These are phyloP conservation scores for Oxytropis ochrocephala DNA, from an alignment of 306 rosid species.

Conservation along the genomic window DNA sequence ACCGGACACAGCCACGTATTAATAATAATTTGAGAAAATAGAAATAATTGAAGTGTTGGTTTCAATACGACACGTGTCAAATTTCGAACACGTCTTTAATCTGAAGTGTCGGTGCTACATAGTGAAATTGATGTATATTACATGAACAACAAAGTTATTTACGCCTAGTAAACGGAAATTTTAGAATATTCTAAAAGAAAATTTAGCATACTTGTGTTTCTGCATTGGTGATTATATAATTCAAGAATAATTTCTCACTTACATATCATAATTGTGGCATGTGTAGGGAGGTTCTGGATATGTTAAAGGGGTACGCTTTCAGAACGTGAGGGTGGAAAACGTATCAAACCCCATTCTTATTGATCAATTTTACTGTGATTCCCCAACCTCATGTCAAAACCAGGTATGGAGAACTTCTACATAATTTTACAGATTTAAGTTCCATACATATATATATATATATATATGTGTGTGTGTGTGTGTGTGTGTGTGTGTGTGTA, in stretches of 20 bases:
- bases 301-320: constrained; percentile 73
- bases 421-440: not conserved
- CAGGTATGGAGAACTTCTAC: constrained; percentile 45
- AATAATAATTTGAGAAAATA: too few species aligned
- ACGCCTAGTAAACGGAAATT: not conserved
- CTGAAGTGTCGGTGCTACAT: too few species aligned
- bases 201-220: not conserved
- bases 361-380: constrained; percentile 97
- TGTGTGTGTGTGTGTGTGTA: too few species aligned
- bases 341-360: constrained; percentile 83
- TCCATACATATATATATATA: too few species aligned
- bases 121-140: too few species aligned
- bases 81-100: too few species aligned
- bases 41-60: too few species aligned
- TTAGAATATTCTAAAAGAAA: not conserved
- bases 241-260: not conserved
- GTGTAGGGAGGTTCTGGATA: constrained; percentile 94
- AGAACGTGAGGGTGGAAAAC: constrained; percentile 78
- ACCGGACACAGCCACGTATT: too few species aligned
- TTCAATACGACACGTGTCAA: too few species aligned
- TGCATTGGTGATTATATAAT: not conserved
- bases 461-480: too few species aligned
- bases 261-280: not conserved
- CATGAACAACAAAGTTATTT: too few species aligned
- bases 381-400: constrained; percentile 61